phyloP scores from a whole-genome alignment of 73 alveolate genomes.

The Uronychia binucleata region DNA sequence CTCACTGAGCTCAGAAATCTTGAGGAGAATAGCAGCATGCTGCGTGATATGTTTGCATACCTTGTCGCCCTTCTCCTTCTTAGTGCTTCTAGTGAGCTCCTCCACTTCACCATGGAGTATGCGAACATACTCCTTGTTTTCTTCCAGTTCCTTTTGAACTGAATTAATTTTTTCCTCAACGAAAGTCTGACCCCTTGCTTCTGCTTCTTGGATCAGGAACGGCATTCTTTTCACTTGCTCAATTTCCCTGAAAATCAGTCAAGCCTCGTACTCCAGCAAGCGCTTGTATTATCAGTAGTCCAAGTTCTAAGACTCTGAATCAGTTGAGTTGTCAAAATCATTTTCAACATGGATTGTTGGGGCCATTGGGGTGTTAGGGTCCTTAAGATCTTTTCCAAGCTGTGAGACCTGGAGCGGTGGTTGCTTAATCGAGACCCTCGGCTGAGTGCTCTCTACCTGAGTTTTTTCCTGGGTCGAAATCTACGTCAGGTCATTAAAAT shows the following conservation, averaged over 20 bases:
- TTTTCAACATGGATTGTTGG: too few relatives aligned
- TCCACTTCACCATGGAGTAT: background rate
- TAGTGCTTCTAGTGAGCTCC: background rate
- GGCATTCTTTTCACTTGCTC: background rate
- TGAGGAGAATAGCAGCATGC: background rate
- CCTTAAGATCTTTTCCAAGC: too few relatives aligned
- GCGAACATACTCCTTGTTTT: background rate
- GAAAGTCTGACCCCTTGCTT: background rate
- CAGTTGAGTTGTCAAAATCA: too few relatives aligned
- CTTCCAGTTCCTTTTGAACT: background rate
- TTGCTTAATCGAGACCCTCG: too few relatives aligned
- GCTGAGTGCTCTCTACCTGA: too few relatives aligned
- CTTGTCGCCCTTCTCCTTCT: background rate
- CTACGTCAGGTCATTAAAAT: too few relatives aligned
- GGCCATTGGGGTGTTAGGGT: too few relatives aligned
- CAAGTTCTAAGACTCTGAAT: too few relatives aligned
- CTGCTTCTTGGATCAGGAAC: background rate
- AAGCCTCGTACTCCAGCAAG: too few relatives aligned
- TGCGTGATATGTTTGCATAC: background rate
- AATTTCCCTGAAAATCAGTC: background rate
- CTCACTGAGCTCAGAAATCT: background rate
- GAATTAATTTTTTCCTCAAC: background rate
- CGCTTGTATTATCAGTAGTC: too few relatives aligned
- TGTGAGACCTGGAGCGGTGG: too few relatives aligned
- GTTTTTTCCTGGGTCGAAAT: too few relatives aligned